Conservation (phyloP, 495 filamentous ascomycete genomes). For the Rhizodiscina lignyota region DNA sequence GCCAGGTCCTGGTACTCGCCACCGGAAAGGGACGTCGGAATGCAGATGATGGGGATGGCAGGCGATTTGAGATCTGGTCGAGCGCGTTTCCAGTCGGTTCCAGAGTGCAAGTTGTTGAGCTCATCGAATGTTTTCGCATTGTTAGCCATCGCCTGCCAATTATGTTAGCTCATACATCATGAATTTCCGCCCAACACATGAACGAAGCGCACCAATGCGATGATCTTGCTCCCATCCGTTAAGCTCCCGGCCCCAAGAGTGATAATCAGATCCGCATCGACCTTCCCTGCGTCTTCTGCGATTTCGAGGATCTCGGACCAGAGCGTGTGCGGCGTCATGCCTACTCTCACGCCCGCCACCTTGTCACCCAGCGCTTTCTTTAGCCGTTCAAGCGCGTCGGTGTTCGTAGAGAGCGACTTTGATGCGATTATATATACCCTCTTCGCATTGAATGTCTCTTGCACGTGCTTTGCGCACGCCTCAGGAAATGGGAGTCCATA, state of each 20-base stretch:
- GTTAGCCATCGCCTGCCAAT: conserved; percentile 30
- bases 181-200: background rate
- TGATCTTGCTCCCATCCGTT: conserved; percentile 45
- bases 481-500: conserved; percentile 21
- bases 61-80: conserved; percentile 24
- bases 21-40: conserved; percentile 46
- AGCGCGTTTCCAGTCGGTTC: background rate
- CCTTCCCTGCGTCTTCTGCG: conserved; percentile 27
- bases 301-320: conserved; percentile 44
- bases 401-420: conserved; percentile 37
- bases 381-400: conserved; percentile 29
- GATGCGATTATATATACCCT: conserved; percentile 46
- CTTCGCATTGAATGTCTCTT: conserved; percentile 32
- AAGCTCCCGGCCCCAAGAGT: conserved; percentile 45
- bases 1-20: conserved; percentile 43
- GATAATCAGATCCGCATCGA: conserved; percentile 36
- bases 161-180: background rate
- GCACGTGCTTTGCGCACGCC: conserved; percentile 21
- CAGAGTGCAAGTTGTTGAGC: conserved; percentile 24
- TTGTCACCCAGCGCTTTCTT: conserved; percentile 28
- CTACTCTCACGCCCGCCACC: conserved; percentile 34
- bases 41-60: conserved; percentile 36
- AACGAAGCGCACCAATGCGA: conserved; percentile 26
- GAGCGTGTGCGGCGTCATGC: conserved; percentile 42
- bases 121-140: conserved; percentile 25